Percentiles rank a stretch among this genome's conserved stretches.
Conservation (phyloP, 148 eudicot genomes). For the Rhododendron molle region DNA sequence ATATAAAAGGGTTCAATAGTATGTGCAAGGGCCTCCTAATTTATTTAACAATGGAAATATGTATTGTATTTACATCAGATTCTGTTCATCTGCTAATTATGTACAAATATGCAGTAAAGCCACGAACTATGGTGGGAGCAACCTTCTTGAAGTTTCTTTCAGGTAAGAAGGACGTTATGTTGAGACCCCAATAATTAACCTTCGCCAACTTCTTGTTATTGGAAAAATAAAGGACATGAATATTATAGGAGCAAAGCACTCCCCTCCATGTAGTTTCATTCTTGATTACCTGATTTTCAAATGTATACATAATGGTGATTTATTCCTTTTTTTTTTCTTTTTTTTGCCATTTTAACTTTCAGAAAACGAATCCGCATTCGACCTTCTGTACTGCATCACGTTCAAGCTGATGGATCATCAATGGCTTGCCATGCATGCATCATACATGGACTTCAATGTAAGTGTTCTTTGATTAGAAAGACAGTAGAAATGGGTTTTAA, state of each 20-base stretch:
- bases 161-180: constrained; percentile 32
- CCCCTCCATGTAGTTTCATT: neutral
- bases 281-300: neutral
- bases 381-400: constrained; percentile 86
- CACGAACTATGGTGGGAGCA: constrained; percentile 39
- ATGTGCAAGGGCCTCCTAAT: neutral
- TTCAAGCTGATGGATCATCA: constrained; percentile 87
- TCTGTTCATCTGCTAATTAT: constrained; percentile 7
- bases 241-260: neutral
- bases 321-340: neutral
- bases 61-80: neutral
- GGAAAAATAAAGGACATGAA: neutral
- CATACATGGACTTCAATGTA: constrained; percentile 99
- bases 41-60: constrained; percentile 41
- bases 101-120: constrained; percentile 52
- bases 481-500: neutral
- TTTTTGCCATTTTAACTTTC: constrained; percentile 13
- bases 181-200: neutral
- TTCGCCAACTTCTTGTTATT: neutral
- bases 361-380: constrained; percentile 91
- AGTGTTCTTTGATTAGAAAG: constrained; percentile 19
- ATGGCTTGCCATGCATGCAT: constrained; percentile 97
- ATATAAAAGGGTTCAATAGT: neutral
- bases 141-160: constrained; percentile 82
- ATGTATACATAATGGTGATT: neutral